Evolutionary conservation across 176 grass and related monocot species (phyloP).

Genomic region (Phragmites australis): DNA sequence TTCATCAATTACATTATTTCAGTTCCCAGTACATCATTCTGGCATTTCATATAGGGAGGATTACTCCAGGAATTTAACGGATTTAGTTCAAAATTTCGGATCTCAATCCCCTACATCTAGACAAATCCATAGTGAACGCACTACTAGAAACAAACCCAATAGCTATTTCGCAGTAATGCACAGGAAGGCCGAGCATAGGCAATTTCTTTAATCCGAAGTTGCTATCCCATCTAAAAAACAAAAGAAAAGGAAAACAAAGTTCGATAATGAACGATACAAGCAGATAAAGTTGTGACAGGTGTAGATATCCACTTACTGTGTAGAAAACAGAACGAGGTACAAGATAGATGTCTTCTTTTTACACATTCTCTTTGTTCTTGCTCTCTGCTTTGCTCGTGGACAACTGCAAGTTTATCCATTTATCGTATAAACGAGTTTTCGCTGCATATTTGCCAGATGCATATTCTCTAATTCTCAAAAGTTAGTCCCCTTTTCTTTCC

Average conservation of each 20-base stretch:
- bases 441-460: neutral
- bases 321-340: neutral
- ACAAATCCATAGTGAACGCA: no score
- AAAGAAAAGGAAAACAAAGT: no score
- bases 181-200: neutral
- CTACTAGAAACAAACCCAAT: no score
- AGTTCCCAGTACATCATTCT: no score
- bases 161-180: neutral
- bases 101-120: no score
- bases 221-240: neutral
- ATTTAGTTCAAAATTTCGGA: no score
- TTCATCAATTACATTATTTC: no score
- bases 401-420: neutral
- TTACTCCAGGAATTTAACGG: no score
- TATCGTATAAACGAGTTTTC: neutral
- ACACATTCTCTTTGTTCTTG: neutral
- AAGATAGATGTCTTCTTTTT: neutral
- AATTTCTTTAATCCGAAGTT: no score
- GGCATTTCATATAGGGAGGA: no score
- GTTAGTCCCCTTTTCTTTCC: neutral
- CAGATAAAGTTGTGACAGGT: neutral
- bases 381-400: neutral
- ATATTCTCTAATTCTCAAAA: constrained; percentile 8
- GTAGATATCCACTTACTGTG: neutral
- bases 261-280: neutral